phyloP scores from a whole-genome alignment of 2,329 filamentous ascomycete species.

The Trichoderma endophyticum region DNA sequence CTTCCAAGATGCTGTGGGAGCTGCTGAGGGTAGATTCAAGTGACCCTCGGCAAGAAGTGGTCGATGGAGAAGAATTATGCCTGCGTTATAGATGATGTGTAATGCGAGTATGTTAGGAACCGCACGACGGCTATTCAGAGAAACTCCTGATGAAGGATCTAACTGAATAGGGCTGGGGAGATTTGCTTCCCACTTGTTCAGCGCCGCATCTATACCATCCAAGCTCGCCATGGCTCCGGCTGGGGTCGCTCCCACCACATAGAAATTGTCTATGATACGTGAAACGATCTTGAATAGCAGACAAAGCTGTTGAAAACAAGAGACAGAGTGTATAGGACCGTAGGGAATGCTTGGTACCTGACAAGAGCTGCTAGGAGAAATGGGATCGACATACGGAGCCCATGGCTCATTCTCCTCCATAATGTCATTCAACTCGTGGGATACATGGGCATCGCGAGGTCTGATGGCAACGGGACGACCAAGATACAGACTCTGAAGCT shows the following conservation, averaged over 20 bases:
- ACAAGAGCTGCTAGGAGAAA: not conserved
- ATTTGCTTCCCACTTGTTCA: not conserved
- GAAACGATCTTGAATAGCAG: not conserved
- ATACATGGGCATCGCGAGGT: not conserved
- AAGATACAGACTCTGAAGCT: no score
- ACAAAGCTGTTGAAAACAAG: not conserved
- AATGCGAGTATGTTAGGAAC: not conserved
- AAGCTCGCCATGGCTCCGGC: not conserved
- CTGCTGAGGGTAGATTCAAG: not conserved
- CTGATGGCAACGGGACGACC: slow-evolving; percentile 49
- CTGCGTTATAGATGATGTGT: not conserved
- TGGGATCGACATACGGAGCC: not conserved
- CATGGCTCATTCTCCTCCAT: not conserved
- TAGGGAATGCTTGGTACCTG: not conserved
- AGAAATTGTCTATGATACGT: not conserved
- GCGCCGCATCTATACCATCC: not conserved
- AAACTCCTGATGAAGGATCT: not conserved
- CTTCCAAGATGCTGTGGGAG: slow-evolving; percentile 24
- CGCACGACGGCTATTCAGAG: not conserved
- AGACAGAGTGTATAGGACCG: not conserved
- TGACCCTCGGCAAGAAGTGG: not conserved
- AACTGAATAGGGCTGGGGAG: not conserved
- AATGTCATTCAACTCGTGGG: not conserved
- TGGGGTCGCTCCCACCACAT: not conserved
- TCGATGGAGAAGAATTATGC: not conserved